Percentiles rank a stretch among this genome's conserved stretches.
phyloP scores from a whole-genome alignment of 2,329 filamentous ascomycete genomes.

The Paecilomyces formosus region DNA sequence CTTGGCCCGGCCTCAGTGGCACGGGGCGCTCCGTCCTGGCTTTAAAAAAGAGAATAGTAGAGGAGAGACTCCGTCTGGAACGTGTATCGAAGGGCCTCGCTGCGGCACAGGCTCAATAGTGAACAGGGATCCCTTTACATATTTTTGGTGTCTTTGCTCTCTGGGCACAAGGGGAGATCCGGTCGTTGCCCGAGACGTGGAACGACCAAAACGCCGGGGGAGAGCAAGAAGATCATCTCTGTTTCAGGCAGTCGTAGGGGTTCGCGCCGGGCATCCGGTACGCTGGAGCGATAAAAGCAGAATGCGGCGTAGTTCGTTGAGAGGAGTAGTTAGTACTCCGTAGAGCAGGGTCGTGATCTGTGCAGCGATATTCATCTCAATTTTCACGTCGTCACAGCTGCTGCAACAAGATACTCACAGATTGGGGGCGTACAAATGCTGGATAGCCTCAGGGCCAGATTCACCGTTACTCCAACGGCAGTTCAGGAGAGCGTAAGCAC shows the following conservation, averaged over 20 bases:
- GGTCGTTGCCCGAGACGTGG: background rate
- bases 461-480: background rate
- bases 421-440: background rate
- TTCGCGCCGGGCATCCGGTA: background rate
- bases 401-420: background rate
- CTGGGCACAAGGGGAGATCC: background rate
- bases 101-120: background rate
- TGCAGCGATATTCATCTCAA: background rate
- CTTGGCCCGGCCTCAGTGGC: background rate
- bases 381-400: background rate
- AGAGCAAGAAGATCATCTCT: background rate
- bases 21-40: background rate
- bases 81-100: background rate
- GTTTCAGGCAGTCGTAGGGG: background rate
- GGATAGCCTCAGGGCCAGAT: background rate
- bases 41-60: too few relatives aligned
- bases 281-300: background rate
- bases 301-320: background rate
- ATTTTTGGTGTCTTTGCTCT: background rate
- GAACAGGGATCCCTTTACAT: background rate
- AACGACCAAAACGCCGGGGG: background rate
- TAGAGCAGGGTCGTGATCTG: background rate
- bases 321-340: background rate
- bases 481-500: background rate
- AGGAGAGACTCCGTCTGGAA: background rate